These are phyloP conservation scores for Russula compacta DNA, from an alignment of 768 basidiomycete genomes.

Conservation along the genomic window DNA sequence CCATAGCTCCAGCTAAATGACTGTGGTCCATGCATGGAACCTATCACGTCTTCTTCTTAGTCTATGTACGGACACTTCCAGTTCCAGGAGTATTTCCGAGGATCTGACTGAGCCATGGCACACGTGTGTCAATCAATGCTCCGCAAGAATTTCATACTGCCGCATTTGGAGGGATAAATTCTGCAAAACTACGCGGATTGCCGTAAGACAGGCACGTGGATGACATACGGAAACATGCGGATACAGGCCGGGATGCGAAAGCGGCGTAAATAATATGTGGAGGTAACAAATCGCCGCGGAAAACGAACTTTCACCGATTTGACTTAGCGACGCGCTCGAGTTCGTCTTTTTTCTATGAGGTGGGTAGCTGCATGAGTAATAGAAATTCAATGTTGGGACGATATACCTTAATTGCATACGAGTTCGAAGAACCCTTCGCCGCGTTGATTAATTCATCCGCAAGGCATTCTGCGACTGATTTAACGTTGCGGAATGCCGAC, in stretches of 20 bases:
- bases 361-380: not conserved
- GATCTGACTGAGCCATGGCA: constrained; percentile 1
- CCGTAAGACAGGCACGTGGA: constrained; percentile 8
- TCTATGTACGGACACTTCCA: not conserved
- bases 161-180: not conserved
- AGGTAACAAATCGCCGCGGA: constrained; percentile 7
- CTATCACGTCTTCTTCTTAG: not conserved
- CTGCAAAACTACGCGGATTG: constrained; percentile 5
- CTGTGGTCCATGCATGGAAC: not conserved
- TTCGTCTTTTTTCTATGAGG: constrained; percentile 92
- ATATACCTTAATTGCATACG: constrained; percentile 94
- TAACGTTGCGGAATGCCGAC: constrained; percentile 99
- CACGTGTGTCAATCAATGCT: constrained; percentile 7
- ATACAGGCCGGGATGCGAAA: not conserved
- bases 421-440: constrained; percentile 99
- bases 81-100: constrained; percentile 7
- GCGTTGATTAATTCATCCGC: constrained; percentile 99
- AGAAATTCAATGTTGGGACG: constrained; percentile 16
- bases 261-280: constrained; percentile 4
- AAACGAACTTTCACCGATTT: constrained; percentile 71
- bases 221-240: constrained; percentile 7
- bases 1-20: not conserved
- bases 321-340: constrained; percentile 99
- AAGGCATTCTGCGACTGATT: constrained; percentile 97
- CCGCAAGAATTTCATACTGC: constrained; percentile 5